Evolutionary conservation across 768 basidiomycete species (phyloP).

Genomic region (Podaxis pistillaris): DNA sequence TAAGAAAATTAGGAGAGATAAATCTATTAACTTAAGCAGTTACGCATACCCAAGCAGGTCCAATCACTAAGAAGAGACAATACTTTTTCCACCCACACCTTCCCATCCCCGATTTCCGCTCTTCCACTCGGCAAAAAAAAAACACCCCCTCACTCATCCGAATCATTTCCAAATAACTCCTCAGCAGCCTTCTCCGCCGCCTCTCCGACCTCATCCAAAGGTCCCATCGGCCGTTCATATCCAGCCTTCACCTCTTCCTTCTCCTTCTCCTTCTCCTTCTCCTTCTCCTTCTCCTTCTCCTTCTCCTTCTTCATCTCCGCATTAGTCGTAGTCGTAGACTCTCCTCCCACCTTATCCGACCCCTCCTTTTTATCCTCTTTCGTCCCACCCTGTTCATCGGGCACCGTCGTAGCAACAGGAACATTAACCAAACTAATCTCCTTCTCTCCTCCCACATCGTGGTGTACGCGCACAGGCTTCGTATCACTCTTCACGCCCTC

Average conservation of each 20-base stretch:
- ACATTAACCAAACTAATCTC: conserved; percentile 33
- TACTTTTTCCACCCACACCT: background rate
- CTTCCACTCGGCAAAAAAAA: background rate
- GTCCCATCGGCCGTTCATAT: conserved; percentile 27
- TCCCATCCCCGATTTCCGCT: too few relatives aligned
- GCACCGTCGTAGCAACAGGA: conserved; percentile 12
- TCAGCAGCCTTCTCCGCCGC: conserved; percentile 51
- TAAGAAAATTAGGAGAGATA: background rate
- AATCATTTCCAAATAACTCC: conserved; percentile 6
- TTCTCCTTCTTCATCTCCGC: conserved; percentile 11
- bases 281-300: conserved; percentile 13
- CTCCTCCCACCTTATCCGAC: conserved; percentile 13
- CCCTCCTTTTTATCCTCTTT: conserved; percentile 16
- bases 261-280: conserved; percentile 13
- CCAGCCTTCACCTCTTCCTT: conserved; percentile 10
- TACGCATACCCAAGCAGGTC: background rate
- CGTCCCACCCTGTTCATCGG: conserved; percentile 8
- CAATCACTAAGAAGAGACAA: background rate
- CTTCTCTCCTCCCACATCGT: conserved; percentile 28
- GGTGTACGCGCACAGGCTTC: conserved; percentile 7
- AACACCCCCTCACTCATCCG: conserved; percentile 3
- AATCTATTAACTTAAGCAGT: background rate
- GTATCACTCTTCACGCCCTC: conserved; percentile 46
- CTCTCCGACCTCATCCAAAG: conserved; percentile 46
- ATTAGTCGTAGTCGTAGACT: conserved; percentile 15